Percentiles rank a stretch among this genome's conserved stretches.
These are phyloP conservation scores for Paracorniculantispora psalliotae DNA, from an alignment of 2,329 filamentous ascomycete genomes.

Conservation along the genomic window DNA sequence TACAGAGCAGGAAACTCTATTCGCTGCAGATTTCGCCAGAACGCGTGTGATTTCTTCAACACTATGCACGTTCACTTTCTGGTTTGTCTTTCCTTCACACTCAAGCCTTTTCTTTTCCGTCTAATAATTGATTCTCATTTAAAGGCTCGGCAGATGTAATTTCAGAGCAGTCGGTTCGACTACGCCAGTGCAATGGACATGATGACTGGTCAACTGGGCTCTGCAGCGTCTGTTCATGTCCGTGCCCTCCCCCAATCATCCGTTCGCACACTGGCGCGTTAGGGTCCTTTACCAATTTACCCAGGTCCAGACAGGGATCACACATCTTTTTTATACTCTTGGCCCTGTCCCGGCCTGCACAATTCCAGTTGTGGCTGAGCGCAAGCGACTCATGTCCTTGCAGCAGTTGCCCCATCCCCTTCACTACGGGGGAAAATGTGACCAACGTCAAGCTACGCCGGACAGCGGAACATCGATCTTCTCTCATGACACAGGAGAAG, in stretches of 20 bases:
- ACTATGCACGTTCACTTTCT: no score
- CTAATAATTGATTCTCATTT: not conserved
- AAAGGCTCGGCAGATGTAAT: not conserved
- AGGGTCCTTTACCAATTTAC: not conserved
- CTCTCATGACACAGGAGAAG: not conserved
- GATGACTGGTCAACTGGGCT: not conserved
- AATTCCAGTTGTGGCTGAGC: not conserved
- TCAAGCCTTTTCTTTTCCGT: not conserved
- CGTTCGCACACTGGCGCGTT: not conserved
- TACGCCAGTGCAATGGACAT: not conserved
- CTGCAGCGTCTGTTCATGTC: not conserved
- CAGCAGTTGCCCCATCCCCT: not conserved
- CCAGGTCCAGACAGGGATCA: not conserved
- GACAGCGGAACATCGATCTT: not conserved
- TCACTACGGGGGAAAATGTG: not conserved
- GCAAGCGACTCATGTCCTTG: not conserved
- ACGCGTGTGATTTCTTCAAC: no score
- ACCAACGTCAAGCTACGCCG: not conserved
- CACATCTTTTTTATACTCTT: not conserved
- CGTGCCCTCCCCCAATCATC: slow-evolving; percentile 1
- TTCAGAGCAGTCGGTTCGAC: not conserved
- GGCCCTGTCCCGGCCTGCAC: not conserved
- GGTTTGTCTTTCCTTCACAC: not conserved
- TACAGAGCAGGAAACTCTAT: not conserved
- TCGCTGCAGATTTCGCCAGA: no score